Conservation (phyloP, 2,329 filamentous ascomycete genomes). For the Fusarium siculi region DNA sequence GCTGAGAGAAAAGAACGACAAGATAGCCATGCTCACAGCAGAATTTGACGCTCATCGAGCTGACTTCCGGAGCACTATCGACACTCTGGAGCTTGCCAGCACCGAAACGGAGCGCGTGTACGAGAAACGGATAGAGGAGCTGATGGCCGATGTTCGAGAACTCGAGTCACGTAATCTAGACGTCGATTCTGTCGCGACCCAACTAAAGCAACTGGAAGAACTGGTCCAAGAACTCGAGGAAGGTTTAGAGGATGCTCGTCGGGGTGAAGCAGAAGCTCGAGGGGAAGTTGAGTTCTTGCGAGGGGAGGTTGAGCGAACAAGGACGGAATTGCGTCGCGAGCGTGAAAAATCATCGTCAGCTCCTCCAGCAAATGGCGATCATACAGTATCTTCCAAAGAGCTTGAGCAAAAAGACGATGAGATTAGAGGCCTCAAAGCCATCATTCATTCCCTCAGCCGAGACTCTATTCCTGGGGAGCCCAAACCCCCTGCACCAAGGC, state of each 20-base stretch:
- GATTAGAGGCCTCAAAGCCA: slow-evolving; percentile 95
- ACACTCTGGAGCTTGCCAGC: slow-evolving; percentile 94
- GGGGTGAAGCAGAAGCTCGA: slow-evolving; percentile 93
- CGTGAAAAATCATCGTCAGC: slow-evolving; percentile 75
- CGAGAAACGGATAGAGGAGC: slow-evolving; percentile 87
- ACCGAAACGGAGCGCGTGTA: slow-evolving; percentile 97
- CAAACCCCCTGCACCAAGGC: slow-evolving; percentile 43
- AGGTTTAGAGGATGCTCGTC: slow-evolving; percentile 90
- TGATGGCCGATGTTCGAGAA: slow-evolving; percentile 85
- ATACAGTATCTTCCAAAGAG: slow-evolving; percentile 71
- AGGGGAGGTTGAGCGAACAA: slow-evolving; percentile 91
- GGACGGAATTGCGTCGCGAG: slow-evolving; percentile 87
- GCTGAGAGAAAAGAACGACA: slow-evolving; percentile 94
- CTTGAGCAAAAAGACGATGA: slow-evolving; percentile 96
- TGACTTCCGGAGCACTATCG: slow-evolving; percentile 96
- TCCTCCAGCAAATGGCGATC: slow-evolving; percentile 50
- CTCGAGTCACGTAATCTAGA: slow-evolving; percentile 86
- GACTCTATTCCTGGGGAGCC: slow-evolving; percentile 67
- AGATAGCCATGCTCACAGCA: slow-evolving; percentile 89
- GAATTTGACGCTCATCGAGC: slow-evolving; percentile 96
- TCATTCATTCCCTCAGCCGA: slow-evolving; percentile 93
- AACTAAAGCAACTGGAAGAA: slow-evolving; percentile 95
- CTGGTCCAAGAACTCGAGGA: slow-evolving; percentile 97
- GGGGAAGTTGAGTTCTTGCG: slow-evolving; percentile 96
- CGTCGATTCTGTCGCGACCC: slow-evolving; percentile 88